These are phyloP conservation scores for Globisporangium perplexum DNA, from an alignment of 352 stramenopile species.

Conservation along the genomic window DNA sequence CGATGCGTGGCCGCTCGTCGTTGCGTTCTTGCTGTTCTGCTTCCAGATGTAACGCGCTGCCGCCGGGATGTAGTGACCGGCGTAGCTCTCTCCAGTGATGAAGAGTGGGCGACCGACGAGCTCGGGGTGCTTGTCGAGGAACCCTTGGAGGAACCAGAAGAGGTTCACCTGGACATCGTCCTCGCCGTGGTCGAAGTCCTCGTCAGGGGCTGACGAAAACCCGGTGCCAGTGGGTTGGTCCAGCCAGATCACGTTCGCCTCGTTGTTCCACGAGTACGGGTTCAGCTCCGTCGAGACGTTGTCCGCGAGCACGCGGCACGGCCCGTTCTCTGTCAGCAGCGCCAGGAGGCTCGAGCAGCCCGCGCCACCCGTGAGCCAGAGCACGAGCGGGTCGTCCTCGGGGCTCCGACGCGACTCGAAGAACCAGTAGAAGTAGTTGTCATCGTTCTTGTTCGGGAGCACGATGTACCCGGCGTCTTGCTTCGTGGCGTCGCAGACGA, in stretches of 20 bases:
- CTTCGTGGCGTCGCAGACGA: constrained; percentile 13
- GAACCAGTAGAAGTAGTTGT: constrained; percentile 43
- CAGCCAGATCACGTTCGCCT: constrained; percentile 33
- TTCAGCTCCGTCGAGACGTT: constrained; percentile 16
- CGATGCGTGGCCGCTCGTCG: neutral
- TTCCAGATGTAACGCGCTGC: constrained; percentile 25
- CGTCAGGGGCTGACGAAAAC: constrained; percentile 20
- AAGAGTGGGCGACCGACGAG: constrained; percentile 21
- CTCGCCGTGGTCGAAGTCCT: constrained; percentile 27
- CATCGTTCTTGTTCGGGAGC: constrained; percentile 28
- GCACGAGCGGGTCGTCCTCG: constrained; percentile 20
- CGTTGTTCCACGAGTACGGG: constrained; percentile 29
- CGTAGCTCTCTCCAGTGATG: constrained; percentile 34
- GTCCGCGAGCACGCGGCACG: constrained; percentile 21
- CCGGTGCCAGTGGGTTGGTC: constrained; percentile 28
- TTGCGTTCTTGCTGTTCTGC: constrained; percentile 6
- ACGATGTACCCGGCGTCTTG: constrained; percentile 26
- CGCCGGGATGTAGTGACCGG: constrained; percentile 28
- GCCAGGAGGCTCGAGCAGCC: constrained; percentile 28
- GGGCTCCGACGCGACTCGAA: constrained; percentile 23
- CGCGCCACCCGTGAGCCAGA: constrained; percentile 33
- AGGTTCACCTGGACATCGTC: constrained; percentile 30
- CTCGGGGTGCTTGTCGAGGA: constrained; percentile 26
- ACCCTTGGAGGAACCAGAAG: constrained; percentile 30
- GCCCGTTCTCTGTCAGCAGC: constrained; percentile 28